Percentiles rank a stretch among this genome's conserved stretches.
phyloP scores from a whole-genome alignment of 1,284 basidiomycete genomes.

The Hemileia vastatrix region DNA sequence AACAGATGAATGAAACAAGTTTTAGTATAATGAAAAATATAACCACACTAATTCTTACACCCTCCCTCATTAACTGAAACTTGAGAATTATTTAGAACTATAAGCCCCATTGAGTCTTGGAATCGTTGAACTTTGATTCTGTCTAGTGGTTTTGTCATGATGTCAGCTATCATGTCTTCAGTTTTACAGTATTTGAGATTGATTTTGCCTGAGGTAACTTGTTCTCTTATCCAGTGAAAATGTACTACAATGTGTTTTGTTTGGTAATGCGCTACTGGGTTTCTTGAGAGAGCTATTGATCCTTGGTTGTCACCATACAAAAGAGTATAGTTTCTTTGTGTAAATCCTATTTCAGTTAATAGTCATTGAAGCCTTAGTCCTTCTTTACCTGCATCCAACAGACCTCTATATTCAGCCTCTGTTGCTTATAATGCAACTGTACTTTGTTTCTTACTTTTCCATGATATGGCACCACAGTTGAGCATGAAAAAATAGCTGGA shows the following conservation, averaged over 20 bases:
- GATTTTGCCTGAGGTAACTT: not conserved
- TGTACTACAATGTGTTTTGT: not conserved
- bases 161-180: not conserved
- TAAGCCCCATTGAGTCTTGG: too few relatives aligned
- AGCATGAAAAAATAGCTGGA: not conserved
- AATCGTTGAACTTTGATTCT: too few relatives aligned
- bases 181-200: not conserved
- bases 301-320: too few relatives aligned
- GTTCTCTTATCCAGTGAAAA: not conserved
- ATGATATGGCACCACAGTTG: not conserved
- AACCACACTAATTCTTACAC: too few relatives aligned
- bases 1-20: too few relatives aligned
- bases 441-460: conserved; percentile 1
- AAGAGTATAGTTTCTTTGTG: too few relatives aligned
- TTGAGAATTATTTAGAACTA: too few relatives aligned
- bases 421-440: conserved; percentile 1
- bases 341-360: not conserved
- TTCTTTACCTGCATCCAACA: conserved; percentile 3
- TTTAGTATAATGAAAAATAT: too few relatives aligned
- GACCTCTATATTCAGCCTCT: not conserved
- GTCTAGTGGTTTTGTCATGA: not conserved
- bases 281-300: not conserved
- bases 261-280: not conserved
- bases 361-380: not conserved
- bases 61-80: too few relatives aligned